These are phyloP conservation scores for Zygosaccharomyces siamensis DNA, from an alignment of 805 yeast genomes.

Conservation along the genomic window DNA sequence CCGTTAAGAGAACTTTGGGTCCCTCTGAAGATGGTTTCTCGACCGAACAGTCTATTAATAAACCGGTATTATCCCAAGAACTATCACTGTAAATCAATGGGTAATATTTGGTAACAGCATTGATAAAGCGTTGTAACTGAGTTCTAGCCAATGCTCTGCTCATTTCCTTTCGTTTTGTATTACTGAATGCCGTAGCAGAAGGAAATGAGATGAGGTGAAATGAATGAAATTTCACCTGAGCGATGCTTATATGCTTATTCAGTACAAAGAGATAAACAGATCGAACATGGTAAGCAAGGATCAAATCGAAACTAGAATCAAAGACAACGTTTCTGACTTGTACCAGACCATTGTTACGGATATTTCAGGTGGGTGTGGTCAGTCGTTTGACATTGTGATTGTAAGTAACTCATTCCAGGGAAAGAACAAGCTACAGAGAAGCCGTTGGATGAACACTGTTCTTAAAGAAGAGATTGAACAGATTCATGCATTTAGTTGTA, in stretches of 20 bases:
- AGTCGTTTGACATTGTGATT: conserved; percentile 90
- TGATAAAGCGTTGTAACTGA: conserved; percentile 44
- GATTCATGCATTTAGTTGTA: conserved; percentile 95
- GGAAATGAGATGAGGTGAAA: neutral
- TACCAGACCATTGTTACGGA: conserved; percentile 36
- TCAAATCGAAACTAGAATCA: conserved; percentile 24
- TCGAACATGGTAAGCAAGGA: conserved; percentile 15
- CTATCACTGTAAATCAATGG: conserved; percentile 79
- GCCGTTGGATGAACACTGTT: conserved; percentile 74
- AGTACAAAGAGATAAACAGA: neutral
- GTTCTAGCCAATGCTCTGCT: conserved; percentile 23
- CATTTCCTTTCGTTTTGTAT: conserved; percentile 12
- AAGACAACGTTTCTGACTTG: conserved; percentile 24
- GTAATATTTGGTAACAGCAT: conserved; percentile 63
- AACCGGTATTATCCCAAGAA: conserved; percentile 94
- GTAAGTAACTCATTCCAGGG: conserved; percentile 69
- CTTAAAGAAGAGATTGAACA: conserved; percentile 78
- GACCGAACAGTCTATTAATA: conserved; percentile 65
- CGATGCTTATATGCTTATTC: neutral
- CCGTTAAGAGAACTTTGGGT: conserved; percentile 54
- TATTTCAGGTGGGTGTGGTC: conserved; percentile 90
- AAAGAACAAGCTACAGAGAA: conserved; percentile 80
- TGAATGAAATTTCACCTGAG: neutral
- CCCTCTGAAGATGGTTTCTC: conserved; percentile 20
- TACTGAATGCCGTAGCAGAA: neutral